phyloP scores from a whole-genome alignment of 2,329 filamentous ascomycete genomes.

The Xylaria hypoxylon region DNA sequence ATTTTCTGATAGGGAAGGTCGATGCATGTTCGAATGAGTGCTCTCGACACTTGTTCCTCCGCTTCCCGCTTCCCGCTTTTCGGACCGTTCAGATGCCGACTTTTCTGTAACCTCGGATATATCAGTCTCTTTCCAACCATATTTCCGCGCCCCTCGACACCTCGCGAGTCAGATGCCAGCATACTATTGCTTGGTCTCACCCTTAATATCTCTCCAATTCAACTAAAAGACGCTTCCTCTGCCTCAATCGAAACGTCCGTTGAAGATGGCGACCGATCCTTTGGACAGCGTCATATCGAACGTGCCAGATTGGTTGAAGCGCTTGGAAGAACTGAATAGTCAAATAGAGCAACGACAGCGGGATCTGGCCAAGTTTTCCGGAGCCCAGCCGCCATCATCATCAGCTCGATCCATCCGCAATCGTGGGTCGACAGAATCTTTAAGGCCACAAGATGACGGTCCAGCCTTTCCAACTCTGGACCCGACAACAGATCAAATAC shows the following conservation, averaged over 20 bases:
- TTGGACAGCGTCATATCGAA: constrained; percentile 66
- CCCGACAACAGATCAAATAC: constrained; percentile 32
- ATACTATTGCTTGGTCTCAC: constrained; percentile 31
- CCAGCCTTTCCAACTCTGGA: constrained; percentile 42
- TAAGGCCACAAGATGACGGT: constrained; percentile 62
- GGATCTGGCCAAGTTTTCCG: constrained; percentile 65
- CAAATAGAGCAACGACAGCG: constrained; percentile 72
- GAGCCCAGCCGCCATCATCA: constrained; percentile 49
- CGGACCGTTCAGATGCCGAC: constrained; percentile 30
- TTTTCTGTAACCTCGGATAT: constrained; percentile 22
- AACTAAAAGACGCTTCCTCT: constrained; percentile 13
- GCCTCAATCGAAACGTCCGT: constrained; percentile 17
- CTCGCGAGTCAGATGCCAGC: constrained; percentile 17
- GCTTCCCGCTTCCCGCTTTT: constrained; percentile 13
- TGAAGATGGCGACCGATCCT: constrained; percentile 64
- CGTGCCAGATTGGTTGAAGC: constrained; percentile 69
- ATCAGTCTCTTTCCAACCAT: constrained; percentile 10
- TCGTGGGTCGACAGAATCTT: constrained; percentile 65
- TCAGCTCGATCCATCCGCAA: constrained; percentile 60
- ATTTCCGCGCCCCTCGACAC: constrained; percentile 19
- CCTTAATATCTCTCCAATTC: constrained; percentile 7
- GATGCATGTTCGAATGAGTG: constrained; percentile 18
- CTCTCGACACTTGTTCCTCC: constrained; percentile 17
- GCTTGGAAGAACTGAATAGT: constrained; percentile 69
- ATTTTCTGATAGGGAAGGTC: not conserved